Evolutionary conservation across 169 alveolate genomes (phyloP), one percentile per base, ranked within the genome.

Genomic region (Eimeria maxima): DNA sequence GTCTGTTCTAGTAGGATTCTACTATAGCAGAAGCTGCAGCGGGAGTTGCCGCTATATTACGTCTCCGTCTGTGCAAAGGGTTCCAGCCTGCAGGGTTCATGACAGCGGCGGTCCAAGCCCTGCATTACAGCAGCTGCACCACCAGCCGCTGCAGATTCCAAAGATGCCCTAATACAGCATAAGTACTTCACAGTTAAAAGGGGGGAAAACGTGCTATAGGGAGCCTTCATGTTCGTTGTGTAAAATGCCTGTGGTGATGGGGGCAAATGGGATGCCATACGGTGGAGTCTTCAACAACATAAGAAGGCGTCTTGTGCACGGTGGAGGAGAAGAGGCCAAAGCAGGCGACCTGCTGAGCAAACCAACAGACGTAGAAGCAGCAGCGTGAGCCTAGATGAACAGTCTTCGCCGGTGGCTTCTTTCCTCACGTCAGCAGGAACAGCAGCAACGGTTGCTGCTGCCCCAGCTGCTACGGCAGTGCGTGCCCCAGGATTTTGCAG

Each of bases 301-400:
- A n/a, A 57, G 10, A 33, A 76, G 18, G 53, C 76, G 29, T 53
- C 92, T 29, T 57, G 50, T 8, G 92, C 78, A 33, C 92, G 78
- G 24, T 55, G 92, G 80, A 84, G 92, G 57, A 84, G 76, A 76
- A 84, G 80, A 22, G 92, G 92, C 92, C 92, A 84, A 42, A 84
- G 45, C 33, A 84, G 92, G 13, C 92, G 92, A 71, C 92, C 92
- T 55, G 92, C 92, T 57, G 78, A 69, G 5, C 60, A 84, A 24
- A 47, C 73, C n/a, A 84, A 29, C 55, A 84, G 76, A 53, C 29
- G 74, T 78, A 84, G 55, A 55, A 84, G 76, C 78, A 84, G 65
- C 78, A 57, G 20, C 71, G 73, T 27, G n/a, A 81, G 71, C 63
- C 42, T 18, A 55, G 67, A 27, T n/a, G 92, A n/a, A 29, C 38